These are phyloP conservation scores for Colletotrichum camelliae DNA, from an alignment of 2,329 filamentous ascomycete genomes.

Conservation along the genomic window DNA sequence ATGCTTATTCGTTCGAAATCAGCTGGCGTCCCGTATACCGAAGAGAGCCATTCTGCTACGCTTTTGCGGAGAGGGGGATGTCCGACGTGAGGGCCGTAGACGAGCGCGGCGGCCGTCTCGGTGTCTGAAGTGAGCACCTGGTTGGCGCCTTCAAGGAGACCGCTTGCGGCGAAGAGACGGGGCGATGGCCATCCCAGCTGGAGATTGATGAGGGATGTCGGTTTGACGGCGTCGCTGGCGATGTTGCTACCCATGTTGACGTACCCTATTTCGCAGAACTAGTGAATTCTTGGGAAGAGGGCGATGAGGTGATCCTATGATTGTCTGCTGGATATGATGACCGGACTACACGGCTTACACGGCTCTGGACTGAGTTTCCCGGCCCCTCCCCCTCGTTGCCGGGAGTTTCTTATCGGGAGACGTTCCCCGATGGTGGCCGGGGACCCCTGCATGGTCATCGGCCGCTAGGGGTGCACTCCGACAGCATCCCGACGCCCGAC, in stretches of 20 bases:
- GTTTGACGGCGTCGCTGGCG: not conserved
- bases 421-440: not conserved
- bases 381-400: not conserved
- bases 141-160: conserved; percentile 67
- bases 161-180: conserved; percentile 67
- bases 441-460: not conserved
- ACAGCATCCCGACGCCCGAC: not conserved
- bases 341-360: not conserved
- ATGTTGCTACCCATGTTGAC: not conserved
- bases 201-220: conserved; percentile 60
- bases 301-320: rapidly evolving
- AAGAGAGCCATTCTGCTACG: conserved; percentile 73
- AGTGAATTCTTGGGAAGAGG: not conserved
- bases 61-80: conserved; percentile 70
- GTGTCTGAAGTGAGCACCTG: conserved; percentile 64
- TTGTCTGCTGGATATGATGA: not conserved
- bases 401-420: not conserved
- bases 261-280: not conserved
- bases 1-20: conserved; percentile 73
- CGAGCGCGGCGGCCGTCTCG: conserved; percentile 66
- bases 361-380: not conserved
- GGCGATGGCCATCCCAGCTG: conserved; percentile 71
- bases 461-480: not conserved
- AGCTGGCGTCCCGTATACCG: conserved; percentile 55
- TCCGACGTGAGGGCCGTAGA: conserved; percentile 82